phyloP scores from a whole-genome alignment of 371 early-diverging fungal genomes.

The Apophysomyces trapeziformis region DNA sequence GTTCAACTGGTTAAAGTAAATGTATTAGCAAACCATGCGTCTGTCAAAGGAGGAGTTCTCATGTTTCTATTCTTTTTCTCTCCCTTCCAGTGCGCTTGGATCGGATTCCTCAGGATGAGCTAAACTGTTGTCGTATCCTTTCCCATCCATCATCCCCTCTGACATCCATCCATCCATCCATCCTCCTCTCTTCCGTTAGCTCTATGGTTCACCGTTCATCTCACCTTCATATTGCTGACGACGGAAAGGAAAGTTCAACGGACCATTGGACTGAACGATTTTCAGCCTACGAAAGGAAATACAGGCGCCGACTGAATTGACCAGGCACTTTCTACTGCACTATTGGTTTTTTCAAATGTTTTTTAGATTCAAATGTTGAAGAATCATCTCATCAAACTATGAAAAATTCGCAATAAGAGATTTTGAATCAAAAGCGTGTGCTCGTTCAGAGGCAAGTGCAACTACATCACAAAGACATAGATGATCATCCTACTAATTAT shows the following conservation, averaged over 20 bases:
- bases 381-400: too few relatives aligned
- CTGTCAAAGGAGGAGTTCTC: too few relatives aligned
- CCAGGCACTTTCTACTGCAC: not conserved
- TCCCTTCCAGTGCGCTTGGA: not conserved
- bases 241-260: slow-evolving; percentile 16
- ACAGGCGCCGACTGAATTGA: not conserved
- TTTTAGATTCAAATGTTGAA: too few relatives aligned
- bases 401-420: too few relatives aligned
- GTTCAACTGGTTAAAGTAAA: slow-evolving; percentile 73
- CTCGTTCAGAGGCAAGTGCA: too few relatives aligned
- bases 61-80: not conserved
- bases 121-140: slow-evolving; percentile 2
- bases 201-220: not conserved
- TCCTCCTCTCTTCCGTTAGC: too few relatives aligned
- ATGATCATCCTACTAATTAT: too few relatives aligned
- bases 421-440: too few relatives aligned
- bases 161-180: slow-evolving; percentile 16
- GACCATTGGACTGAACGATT: not conserved
- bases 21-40: slow-evolving; percentile 3
- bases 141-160: slow-evolving; percentile 17
- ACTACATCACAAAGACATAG: too few relatives aligned
- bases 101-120: not conserved
- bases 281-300: slow-evolving; percentile 4
- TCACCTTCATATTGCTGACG: slow-evolving; percentile 29
- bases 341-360: too few relatives aligned